Evolutionary conservation across 75 land plant genomes (phyloP), one percentile per base, ranked within the genome.

Genomic region (Azolla pinnata): DNA sequence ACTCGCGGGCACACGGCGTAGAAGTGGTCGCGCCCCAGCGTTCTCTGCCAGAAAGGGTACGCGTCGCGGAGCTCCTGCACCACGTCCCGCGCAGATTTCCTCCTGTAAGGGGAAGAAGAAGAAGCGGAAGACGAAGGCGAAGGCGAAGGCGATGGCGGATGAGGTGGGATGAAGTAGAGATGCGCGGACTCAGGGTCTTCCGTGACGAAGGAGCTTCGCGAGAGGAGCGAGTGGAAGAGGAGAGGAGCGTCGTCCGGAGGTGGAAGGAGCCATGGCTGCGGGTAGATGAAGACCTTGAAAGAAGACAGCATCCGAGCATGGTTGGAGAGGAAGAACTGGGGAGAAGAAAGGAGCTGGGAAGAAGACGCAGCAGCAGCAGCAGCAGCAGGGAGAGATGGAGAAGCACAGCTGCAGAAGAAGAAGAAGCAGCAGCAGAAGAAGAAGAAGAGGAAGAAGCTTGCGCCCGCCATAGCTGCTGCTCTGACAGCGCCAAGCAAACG

Each of bases 21-120:
- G 60, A 78, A 68, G 35, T 87, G 90, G 47, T 87, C 90, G 29
- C 84, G 84, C 0, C 90, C 90, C 23, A 87, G 84, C 18, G 88
- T 69, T 16, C 75, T 68, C 45, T 80, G 75, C 90, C 90, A 86
- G 74, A 51, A 86, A 0, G 87, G 83, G 33, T 33, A 64, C 1
- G 62, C 54, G 0, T 42, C 28, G 2, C 83, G 68, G 31, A 80
- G 30, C 29, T 51, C 50, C 24, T 69, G 49, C 10, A 86, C 38
- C 29, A 67, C 47, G 32, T 64, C 47, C 49, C 50, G 35, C 14
- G 54, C 18, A 33, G 63, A 4, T 14, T 68, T 40, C n/a, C 68
- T 72, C 3, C 21, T 20, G 27, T 21, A 33, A 12, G 65, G 24
- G 57, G 79, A 33, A 54, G 33, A 29, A 12, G 45, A 19, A 23